Evolutionary conservation across 2,329 filamentous ascomycete species (phyloP), one percentile per base, ranked within the genome.

Genomic region (Furcasterigmium sp.): DNA sequence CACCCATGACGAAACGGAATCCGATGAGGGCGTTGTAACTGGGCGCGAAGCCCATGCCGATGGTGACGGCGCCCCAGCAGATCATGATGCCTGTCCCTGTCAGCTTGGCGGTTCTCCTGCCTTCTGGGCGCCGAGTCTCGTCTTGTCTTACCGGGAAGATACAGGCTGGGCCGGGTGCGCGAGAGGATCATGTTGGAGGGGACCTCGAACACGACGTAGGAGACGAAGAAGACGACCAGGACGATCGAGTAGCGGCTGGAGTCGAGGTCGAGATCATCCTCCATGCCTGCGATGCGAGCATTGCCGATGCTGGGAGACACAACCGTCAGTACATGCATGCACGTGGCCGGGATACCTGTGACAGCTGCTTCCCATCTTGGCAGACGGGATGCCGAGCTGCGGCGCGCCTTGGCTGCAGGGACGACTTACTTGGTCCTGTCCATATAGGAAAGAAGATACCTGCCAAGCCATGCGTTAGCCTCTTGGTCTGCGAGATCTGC

Each of bases 81-180:
- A 78, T 56, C 78, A 88, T 86, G 52, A 86, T 85, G 13, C 71
- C 60, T 0, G 83, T 78, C 29, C 83, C n/a, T n/a, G n/a, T n/a
- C n/a, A n/a, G n/a, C n/a, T n/a, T n/a, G n/a, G n/a, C n/a, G n/a
- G n/a, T n/a, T n/a, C n/a, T 61, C 34, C 74, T 79, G 0, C 84
- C 84, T 3, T 76, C 68, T 41, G 81, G 64, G 8, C 72, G 70
- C n/a, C n/a, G n/a, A n/a, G n/a, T n/a, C n/a, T n/a, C n/a, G n/a
- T n/a, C n/a, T n/a, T n/a, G n/a, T n/a, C 87, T 72, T 32, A 86
- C 60, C 46, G 4, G 51, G 46, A 6, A 58, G 51, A 32, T 73
- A 73, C 43, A 66, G 53, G 3, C 63, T 65, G 10, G 71, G 70
- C 3, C 64, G 62, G 19, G 71, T 57, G 47, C 66, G 67, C 26